A percentile compares a stretch with the other conserved stretches of the same genome.
Conservation (phyloP, 352 stramenopile species). For the Pythium vanterpoolii region DNA sequence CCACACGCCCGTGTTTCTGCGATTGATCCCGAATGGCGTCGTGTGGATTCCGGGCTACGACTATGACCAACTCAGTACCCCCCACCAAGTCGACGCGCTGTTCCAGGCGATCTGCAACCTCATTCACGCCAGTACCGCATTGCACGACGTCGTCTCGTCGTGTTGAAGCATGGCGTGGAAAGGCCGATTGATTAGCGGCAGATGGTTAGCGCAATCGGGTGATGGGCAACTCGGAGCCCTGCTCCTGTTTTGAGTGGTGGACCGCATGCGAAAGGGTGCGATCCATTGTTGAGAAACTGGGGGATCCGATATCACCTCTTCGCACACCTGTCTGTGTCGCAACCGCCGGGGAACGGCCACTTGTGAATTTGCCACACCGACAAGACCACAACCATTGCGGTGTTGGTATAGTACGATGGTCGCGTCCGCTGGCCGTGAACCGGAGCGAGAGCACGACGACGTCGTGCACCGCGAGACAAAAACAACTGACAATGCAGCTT, state of each 20-base stretch:
- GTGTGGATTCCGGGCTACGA: conserved; percentile 78
- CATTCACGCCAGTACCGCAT: conserved; percentile 13
- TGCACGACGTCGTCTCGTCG: neutral
- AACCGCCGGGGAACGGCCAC: too few relatives aligned
- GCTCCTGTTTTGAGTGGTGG: neutral
- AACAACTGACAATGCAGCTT: neutral
- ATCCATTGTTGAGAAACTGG: neutral
- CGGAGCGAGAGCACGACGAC: neutral
- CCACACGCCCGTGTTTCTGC: conserved; percentile 60
- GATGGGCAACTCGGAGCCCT: neutral
- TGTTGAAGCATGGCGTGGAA: conserved; percentile 1
- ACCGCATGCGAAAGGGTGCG: neutral
- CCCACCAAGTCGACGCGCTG: conserved; percentile 19
- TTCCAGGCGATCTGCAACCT: conserved; percentile 26
- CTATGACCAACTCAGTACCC: conserved; percentile 57
- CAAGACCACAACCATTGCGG: too few relatives aligned
- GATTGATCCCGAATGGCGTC: conserved; percentile 59
- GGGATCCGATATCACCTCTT: conserved; percentile 7
- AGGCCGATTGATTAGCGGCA: neutral
- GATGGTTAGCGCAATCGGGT: neutral
- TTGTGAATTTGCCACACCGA: neutral
- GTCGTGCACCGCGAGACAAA: neutral
- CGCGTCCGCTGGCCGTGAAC: neutral
- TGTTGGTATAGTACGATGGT: neutral
- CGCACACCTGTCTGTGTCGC: too few relatives aligned